phyloP scores from a whole-genome alignment of 2,329 filamentous ascomycete genomes.

The Penicillium sp. region DNA sequence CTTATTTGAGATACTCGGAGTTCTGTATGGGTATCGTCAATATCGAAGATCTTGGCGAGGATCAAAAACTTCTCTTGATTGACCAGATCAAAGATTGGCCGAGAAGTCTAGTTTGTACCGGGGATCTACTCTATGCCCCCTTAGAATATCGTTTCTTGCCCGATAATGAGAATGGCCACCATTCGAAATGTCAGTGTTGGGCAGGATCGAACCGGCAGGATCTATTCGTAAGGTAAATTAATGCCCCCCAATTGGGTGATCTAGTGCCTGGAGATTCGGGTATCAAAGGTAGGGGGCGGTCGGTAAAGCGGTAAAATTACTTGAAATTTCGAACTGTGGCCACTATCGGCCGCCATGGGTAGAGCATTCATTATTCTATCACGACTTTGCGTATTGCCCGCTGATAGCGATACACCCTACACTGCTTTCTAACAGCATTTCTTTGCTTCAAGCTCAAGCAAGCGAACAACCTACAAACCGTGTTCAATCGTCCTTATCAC shows the following conservation, averaged over 20 bases:
- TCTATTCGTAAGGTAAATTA: too few species aligned
- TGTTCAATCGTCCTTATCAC: constrained; percentile 51
- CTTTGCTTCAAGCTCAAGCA: constrained; percentile 28
- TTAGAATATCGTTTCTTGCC: background rate
- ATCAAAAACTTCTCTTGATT: constrained; percentile 26
- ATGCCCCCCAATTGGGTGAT: too few species aligned
- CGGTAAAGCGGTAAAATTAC: too few species aligned
- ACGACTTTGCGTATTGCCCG: background rate
- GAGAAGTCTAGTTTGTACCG: background rate
- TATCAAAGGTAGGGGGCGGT: too few species aligned
- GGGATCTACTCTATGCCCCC: background rate
- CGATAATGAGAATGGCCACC: too few species aligned
- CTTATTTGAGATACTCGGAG: too few species aligned
- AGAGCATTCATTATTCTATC: background rate
- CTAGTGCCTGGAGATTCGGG: too few species aligned
- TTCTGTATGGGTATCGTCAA: background rate
- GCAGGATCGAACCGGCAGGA: too few species aligned
- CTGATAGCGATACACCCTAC: background rate
- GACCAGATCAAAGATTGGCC: constrained; percentile 38
- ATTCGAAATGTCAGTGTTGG: too few species aligned
- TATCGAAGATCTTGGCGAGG: constrained; percentile 30
- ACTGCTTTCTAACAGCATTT: constrained; percentile 31
- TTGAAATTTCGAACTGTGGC: too few species aligned
- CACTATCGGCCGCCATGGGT: constrained; percentile 28
- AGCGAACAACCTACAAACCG: constrained; percentile 54